Percentiles rank a stretch among this genome's conserved stretches.
These are phyloP conservation scores for Olyra latifolia DNA, from an alignment of 176 grass and related monocot species.

Conservation along the genomic window DNA sequence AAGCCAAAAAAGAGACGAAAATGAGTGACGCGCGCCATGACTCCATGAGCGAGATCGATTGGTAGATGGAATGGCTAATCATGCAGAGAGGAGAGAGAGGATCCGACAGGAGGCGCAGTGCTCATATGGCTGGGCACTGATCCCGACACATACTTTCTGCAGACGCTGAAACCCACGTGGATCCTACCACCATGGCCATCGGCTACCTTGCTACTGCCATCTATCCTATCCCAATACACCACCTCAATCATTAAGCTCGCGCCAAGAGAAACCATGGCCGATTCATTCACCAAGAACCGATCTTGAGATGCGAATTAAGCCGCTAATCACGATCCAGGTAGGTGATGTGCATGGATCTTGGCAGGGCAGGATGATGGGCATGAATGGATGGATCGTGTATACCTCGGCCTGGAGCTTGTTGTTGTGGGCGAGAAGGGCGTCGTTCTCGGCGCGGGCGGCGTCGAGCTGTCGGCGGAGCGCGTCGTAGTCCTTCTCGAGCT, in stretches of 20 bases:
- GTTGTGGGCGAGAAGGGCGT: conserved; percentile 44
- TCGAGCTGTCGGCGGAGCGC: conserved; percentile 43
- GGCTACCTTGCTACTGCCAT: neutral
- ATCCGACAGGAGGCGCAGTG: conserved; percentile 40
- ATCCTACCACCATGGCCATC: conserved; percentile 4
- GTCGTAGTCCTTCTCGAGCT: conserved; percentile 62
- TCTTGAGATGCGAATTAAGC: neutral
- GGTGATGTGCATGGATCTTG: neutral
- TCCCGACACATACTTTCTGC: conserved; percentile 48
- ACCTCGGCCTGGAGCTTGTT: conserved; percentile 53
- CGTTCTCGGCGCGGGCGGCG: conserved; percentile 50
- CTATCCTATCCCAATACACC: neutral
- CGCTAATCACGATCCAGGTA: neutral
- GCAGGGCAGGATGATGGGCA: no score
- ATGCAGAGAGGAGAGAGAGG: neutral
- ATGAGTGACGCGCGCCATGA: neutral
- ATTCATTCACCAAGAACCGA: neutral
- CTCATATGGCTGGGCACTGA: conserved; percentile 47
- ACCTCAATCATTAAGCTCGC: conserved; percentile 3
- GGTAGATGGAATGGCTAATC: conserved; percentile 43
- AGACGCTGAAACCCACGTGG: conserved; percentile 52
- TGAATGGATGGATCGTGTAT: no score
- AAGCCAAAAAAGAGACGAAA: neutral
- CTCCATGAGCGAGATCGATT: conserved; percentile 26
- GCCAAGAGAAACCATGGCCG: neutral